Conservation (phyloP, 2,329 filamentous ascomycete genomes). For the Calycina herbarum region DNA sequence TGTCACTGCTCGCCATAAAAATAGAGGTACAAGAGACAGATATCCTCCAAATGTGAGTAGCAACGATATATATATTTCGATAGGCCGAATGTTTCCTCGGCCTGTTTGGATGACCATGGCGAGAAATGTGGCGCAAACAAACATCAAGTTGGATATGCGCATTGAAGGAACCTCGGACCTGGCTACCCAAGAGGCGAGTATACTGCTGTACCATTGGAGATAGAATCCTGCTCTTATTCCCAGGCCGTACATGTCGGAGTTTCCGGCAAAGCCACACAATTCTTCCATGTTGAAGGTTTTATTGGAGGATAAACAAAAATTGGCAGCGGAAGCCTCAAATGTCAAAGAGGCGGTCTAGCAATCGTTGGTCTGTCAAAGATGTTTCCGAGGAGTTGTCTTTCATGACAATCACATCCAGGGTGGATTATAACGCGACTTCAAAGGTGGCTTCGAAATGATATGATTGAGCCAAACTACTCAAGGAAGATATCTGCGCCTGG, state of each 20-base stretch:
- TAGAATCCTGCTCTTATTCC: conserved; percentile 28
- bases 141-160: conserved; percentile 18
- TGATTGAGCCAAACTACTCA: too few species aligned
- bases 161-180: conserved; percentile 15
- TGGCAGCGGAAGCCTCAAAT: background rate
- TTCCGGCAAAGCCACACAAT: conserved; percentile 31
- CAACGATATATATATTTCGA: conserved; percentile 24
- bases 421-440: too few species aligned
- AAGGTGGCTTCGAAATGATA: too few species aligned
- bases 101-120: conserved; percentile 17
- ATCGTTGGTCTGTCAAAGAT: background rate
- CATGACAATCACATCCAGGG: too few species aligned
- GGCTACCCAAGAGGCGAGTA: conserved; percentile 22
- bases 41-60: conserved; percentile 21
- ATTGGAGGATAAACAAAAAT: background rate
- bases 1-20: conserved; percentile 20
- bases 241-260: conserved; percentile 28
- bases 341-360: background rate
- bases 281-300: background rate
- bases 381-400: too few species aligned
- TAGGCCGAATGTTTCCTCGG: conserved; percentile 12
- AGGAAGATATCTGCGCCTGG: too few species aligned
- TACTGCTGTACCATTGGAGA: conserved; percentile 22
- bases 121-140: conserved; percentile 20
- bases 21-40: conserved; percentile 19